Evolutionary conservation across 306 rosid genomes (phyloP).

Genomic region (Acacia crassicarpa): DNA sequence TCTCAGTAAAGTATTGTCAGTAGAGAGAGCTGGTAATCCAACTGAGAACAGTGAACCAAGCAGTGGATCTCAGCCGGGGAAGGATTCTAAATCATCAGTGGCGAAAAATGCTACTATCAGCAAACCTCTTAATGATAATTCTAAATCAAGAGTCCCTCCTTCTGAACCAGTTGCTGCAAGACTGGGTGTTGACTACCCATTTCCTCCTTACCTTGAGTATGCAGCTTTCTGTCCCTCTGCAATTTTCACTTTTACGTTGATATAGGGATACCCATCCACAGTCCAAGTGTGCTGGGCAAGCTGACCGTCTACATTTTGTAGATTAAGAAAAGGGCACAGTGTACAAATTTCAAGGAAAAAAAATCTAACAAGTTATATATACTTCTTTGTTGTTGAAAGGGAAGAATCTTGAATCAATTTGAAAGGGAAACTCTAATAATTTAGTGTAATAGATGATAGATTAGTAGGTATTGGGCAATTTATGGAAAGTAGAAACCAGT

Average conservation of each 20-base stretch:
- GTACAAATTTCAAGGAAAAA: neutral
- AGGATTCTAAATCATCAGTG: slow-evolving; percentile 39
- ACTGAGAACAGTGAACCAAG: slow-evolving; percentile 32
- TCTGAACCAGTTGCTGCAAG: slow-evolving; percentile 73
- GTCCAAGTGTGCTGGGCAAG: neutral
- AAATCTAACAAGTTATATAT: neutral
- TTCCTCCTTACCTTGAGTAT: slow-evolving; percentile 90
- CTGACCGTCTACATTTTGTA: neutral
- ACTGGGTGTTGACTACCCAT: slow-evolving; percentile 91
- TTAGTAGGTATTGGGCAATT: neutral
- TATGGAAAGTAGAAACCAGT: neutral
- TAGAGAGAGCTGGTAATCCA: slow-evolving; percentile 63
- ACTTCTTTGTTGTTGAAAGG: neutral
- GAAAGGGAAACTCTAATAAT: neutral
- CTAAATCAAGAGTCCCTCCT: slow-evolving; percentile 48
- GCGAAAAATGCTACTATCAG: slow-evolving; percentile 28
- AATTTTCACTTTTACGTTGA: slow-evolving; percentile 16
- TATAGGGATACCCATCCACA: neutral
- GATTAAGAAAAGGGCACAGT: neutral
- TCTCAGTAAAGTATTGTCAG: slow-evolving; percentile 83
- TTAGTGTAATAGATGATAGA: neutral
- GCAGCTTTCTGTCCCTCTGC: slow-evolving; percentile 33
- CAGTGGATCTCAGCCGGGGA: slow-evolving; percentile 36
- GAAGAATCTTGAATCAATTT: neutral
- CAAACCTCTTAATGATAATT: slow-evolving; percentile 44